Base-by-base conservation (phyloP, 768 basidiomycete species). In the Lactarius hatsudake region DNA sequence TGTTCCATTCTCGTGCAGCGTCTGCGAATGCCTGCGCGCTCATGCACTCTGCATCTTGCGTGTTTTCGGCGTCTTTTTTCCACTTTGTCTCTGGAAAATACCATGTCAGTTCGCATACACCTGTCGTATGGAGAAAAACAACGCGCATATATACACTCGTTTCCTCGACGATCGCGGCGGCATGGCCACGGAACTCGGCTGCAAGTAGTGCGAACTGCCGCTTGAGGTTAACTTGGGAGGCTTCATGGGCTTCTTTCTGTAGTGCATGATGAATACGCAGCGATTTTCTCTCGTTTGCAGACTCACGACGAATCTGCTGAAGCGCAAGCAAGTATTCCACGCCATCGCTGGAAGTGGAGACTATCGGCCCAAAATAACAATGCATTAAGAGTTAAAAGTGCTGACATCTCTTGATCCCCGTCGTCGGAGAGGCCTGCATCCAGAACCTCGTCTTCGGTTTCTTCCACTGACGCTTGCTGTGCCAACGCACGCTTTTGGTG, bases 71-170 rank as follows among this genome's bases (percentile, higher is more conserved):
- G 43, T 63, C 65, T 20, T 5, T 5, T 38, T 56, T 59, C 66
- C 9, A 56, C 17, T 59, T 69, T 32, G 51, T 63, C 53, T 63
- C 68, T 69, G 43, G 13, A 62, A 18, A 18, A 0, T 26, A 23
- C 57, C 15, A 34, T 28, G 53, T 67, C 53, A 64, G 59, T 13
- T 43, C 58, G 32, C 34, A 32, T 48, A 9, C 32, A 32, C 26
- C 12, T 42, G 6, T n/a, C 8, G 0, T 26, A 18, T 18, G 12
- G n/a, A 53, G 23, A 48, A 7, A 40, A 34, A 70, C 71, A 34
- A 70, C 71, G 54, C 60, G 62, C 71, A 71, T 69, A 63, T 71
- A 71, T 66, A 65, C 63, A 26, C 56, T 62, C 63, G 55, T 67
- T 30, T 59, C 69, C n/a, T 63, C 58, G 4, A 65, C 65, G 53